Percentiles rank a stretch among this genome's conserved stretches.
Evolutionary conservation across 345 rosid species (phyloP).

Genomic region (Salix brachista): DNA sequence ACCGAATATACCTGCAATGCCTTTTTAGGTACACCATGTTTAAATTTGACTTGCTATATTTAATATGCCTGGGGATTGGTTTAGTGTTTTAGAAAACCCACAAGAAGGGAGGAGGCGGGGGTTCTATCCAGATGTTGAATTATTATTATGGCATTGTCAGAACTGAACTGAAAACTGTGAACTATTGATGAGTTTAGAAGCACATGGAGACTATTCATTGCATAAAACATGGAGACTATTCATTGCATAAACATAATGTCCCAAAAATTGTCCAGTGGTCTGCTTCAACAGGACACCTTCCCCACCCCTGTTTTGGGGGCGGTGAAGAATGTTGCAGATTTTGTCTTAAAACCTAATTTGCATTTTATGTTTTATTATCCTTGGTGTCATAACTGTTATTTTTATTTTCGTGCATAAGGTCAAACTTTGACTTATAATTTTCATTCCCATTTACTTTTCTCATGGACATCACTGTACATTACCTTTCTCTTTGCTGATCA

Average conservation of each 20-base stretch:
- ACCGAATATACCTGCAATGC: conserved; percentile 86
- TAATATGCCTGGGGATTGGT: not conserved
- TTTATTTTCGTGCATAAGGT: not conserved
- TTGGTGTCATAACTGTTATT: not conserved
- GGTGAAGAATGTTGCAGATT: not conserved
- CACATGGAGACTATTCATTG: not conserved
- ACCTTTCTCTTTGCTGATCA: not conserved
- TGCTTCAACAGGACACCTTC: not conserved
- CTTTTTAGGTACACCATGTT: conserved; percentile 75
- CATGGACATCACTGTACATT: not conserved
- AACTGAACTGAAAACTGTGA: not conserved
- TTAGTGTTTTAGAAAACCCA: not conserved
- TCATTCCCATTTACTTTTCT: not conserved
- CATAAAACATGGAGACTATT: not conserved
- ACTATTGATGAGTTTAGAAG: not conserved
- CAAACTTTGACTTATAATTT: not conserved
- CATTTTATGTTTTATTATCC: not conserved
- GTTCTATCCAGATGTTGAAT: not conserved
- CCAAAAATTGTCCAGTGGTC: not conserved
- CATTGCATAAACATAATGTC: not conserved
- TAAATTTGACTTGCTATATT: not conserved
- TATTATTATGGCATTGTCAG: not conserved
- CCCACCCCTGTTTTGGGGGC: not conserved
- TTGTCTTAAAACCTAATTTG: not conserved
- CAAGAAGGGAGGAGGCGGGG: not conserved